Evolutionary conservation across 345 rosid species (phyloP), one percentile per base, ranked within the genome.

Genomic region (Eutrema yunnanense): DNA sequence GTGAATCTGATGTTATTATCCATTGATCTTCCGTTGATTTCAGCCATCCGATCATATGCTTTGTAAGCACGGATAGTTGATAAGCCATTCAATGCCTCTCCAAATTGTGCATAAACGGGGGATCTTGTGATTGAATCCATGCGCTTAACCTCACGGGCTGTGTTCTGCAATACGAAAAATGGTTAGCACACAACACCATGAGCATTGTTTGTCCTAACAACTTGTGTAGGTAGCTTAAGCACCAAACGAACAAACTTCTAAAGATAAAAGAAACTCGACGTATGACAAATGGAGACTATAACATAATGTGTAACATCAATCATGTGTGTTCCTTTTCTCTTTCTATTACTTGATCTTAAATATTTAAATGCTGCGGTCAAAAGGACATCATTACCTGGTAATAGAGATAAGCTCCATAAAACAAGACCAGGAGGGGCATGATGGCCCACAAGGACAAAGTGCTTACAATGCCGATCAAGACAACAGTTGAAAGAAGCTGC

Each of bases 101-200:
- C 94, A 76, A 95, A 95, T 68, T 95, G 99, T 42, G 99, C 99
- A 82, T 95, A 92, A 48, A 95, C 97, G 3, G 99, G 99, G 22
- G 99, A 95, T 86, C 99, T 87, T 42, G 88, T 79, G 52, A 88
- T 70, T 38, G 99, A 95, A 81, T 95, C 99, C 82, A 95, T 73
- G 57, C 99, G 96, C 87, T 95, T 95, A 62, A 95, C 91, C 86
- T 95, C 99, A 66, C 99, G 99, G 0, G 98, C 93, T 6, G 99
- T 92, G 85, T 88, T 92, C 99, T 76, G 61, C 71, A 69, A 19
- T 54, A 38, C 12, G 58, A 36, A 62, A 37, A 68, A 27, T 42
- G 32, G 46, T 54, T 75, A 16, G 47, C 33, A 44, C 62, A 59
- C 61, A 46, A 9, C 41, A 46, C 32, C 32, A 65, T 14, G 47